Evolutionary conservation across 208 protist species (phyloP), one percentile per base, ranked within the genome.

Genomic region (Leishmania aethiopica): DNA sequence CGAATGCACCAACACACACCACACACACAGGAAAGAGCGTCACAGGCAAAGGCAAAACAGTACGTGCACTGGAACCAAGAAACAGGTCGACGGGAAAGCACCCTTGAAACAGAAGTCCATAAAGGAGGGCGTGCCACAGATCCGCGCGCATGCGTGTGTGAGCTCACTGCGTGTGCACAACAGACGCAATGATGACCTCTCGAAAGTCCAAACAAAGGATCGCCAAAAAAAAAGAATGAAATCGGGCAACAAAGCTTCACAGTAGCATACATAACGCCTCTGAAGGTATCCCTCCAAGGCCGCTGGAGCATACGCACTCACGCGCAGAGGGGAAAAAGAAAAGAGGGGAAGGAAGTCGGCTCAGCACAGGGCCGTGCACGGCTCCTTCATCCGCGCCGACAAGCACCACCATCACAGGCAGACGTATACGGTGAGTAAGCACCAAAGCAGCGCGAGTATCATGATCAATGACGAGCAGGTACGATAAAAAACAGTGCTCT

Each of bases 261-360:
- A 74, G 35, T 74, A 51, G 42, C 70, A 47, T 74, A 53, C 47
- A 53, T 74, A 55, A 55, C 45, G 17, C 45, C 40, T 35, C 42
- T 51, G 22, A 45, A 7, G 45, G 28, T 25, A 28, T 53, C 70
- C 45, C 70, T n/a, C 45, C 28, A 55, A 51, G 28, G 70, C 45
- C 70, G 5, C 70, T 37, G 28, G 28, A 19, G 28, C 73, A 57
- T 62, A 78, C 35, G 77, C 57, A 76, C 49, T 75, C 0, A 79
- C 25, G 45, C 47, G 28, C 19, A 32, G 10, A 19, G 67, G 53
- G 67, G 17, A 19, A 79, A 45, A 55, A 13, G 74, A 42, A 42
- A 42, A 42, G 49, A 60, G 76, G n/a, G 77, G 19, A 37, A 35
- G 17, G 70, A 32, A 81, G 75, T 42, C 13, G n/a, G 64, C 32